Base-by-base conservation (phyloP, 257 asterid genomes). In the Solanum rostratum region DNA sequence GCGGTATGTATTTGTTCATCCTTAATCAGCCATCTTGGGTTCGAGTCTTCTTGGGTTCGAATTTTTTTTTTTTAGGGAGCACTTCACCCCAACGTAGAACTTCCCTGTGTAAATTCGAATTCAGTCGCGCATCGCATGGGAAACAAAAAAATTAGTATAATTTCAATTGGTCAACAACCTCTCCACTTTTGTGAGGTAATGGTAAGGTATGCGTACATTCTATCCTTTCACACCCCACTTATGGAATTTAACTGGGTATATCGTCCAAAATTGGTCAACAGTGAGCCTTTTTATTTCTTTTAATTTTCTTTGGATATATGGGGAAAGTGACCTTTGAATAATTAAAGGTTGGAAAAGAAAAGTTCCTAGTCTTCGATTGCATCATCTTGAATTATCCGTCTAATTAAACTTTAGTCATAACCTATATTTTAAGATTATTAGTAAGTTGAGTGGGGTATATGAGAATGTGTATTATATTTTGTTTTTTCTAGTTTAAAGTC, bases 331-430 rank as follows among this genome's bases (percentile, higher is more conserved):
- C 45, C 63, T 76, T 76, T 76, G 82, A 76, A 76, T 76, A 76
- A 24, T 45, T 49, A 3, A 50, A 27, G 14, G 45, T 76, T 49
- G 2, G 0, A 9, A 1, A 43, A 16, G 60, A 76, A 76, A 16
- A 76, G 62, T 49, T 49, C 59, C 0, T 45, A 6, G 22, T 5
- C 24, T 16, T 46, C n/a, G 1, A 74, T 74, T 46, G 81, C 41
- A 74, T 69, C 79, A 69, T 69, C 79, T 69, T 10, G 79, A 69
- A 37, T 33, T 19, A 69, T 69, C 79, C 79, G 79, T 69, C 52
- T 10, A 39, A 69, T 37, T 37, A 1, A 2, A 69, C 22, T 18
- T 19, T 69, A 37, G 29, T 69, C 39, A 10, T 39, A 37, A 29
- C n/a, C 10, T 15, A 37, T 68, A 37, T 9, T 68, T 68, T 69